Percentiles rank a stretch among this genome's conserved stretches.
Conservation (phyloP, 768 basidiomycete genomes). For the Holtermannia corniformis region DNA sequence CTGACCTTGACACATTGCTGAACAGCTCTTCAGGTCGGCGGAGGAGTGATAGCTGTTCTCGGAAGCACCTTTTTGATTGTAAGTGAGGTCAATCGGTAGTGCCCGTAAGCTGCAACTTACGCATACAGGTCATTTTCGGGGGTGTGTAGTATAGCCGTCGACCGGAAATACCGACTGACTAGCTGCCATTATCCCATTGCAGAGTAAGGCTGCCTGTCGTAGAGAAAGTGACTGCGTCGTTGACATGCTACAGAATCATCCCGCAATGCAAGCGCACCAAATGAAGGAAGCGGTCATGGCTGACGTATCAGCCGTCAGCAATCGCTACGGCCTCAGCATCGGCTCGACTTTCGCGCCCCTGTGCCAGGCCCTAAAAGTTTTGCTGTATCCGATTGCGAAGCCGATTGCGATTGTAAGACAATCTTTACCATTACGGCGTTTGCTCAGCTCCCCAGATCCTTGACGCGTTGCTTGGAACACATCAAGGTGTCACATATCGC, state of each 20-base stretch:
- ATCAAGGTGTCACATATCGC: conserved; percentile 27
- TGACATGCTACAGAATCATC: conserved; percentile 18
- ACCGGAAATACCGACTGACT: not conserved
- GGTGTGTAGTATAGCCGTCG: conserved; percentile 8
- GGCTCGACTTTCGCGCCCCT: conserved; percentile 31
- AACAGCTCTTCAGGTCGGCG: conserved; percentile 22
- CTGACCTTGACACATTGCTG: not conserved
- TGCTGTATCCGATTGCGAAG: conserved; percentile 32
- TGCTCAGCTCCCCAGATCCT: conserved; percentile 14
- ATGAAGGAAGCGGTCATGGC: not conserved
- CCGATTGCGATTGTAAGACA: conserved; percentile 31
- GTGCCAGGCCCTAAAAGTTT: conserved; percentile 19
- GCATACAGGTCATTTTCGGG: conserved; percentile 24
- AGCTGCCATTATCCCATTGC: not conserved
- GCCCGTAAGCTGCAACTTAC: not conserved
- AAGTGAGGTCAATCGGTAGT: not conserved
- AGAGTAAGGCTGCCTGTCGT: no score
- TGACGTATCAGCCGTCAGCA: conserved; percentile 20
- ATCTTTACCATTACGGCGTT: not conserved
- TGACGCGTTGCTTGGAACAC: conserved; percentile 26
- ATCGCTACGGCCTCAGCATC: conserved; percentile 31
- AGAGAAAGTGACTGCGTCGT: conserved; percentile 2
- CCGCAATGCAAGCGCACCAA: conserved; percentile 23
- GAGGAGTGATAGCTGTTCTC: conserved; percentile 31
- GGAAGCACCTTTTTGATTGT: conserved; percentile 31